Base-by-base conservation (phyloP, 169 alveolate species). In the Sarcocystis neurona region DNA sequence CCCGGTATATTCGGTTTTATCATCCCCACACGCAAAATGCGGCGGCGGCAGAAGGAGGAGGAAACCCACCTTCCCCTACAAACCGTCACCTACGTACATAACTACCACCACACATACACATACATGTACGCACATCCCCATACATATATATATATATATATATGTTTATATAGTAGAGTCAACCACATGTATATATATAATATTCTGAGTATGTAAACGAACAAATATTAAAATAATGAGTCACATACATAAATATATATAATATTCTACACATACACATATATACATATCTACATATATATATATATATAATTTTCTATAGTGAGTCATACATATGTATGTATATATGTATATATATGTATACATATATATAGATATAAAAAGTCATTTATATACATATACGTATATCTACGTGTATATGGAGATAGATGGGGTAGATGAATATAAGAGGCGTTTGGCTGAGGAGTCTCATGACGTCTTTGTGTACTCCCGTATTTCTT, bases 141-240 rank as follows among this genome's bases (percentile, higher is more conserved):
- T 63, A 63, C 2, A 63, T n/a, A 63, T n/a, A 63, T 63, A 63
- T 63, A 63, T 15, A 63, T n/a, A n/a, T 63, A n/a, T 63, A n/a
- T 63, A 63, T 63, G 12, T n/a, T 30, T 15, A 15, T 1, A 20
- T 8, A 10, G 18, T 50, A 10, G 60, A 8, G 18, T 10, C 18
- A 8, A 18, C 8, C 60, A 10, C 60, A 50, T 18, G 8, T 50
- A 18, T 50, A 50, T 18, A 50, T 18, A 50, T 18, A 50, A 50
- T 50, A 50, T 18, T 10, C 60, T 50, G 60, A 50, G 60, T 18
- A 50, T 50, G n/a, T 50, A 10, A 8, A 8, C n/a, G n/a, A n/a
- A n/a, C n/a, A n/a, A n/a, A n/a, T n/a, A n/a, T n/a, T n/a, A n/a
- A n/a, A n/a, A n/a, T n/a, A n/a, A n/a, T n/a, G n/a, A n/a, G n/a